These are phyloP conservation scores for Termitomyces heimii DNA, from an alignment of 768 basidiomycete species.

Conservation along the genomic window DNA sequence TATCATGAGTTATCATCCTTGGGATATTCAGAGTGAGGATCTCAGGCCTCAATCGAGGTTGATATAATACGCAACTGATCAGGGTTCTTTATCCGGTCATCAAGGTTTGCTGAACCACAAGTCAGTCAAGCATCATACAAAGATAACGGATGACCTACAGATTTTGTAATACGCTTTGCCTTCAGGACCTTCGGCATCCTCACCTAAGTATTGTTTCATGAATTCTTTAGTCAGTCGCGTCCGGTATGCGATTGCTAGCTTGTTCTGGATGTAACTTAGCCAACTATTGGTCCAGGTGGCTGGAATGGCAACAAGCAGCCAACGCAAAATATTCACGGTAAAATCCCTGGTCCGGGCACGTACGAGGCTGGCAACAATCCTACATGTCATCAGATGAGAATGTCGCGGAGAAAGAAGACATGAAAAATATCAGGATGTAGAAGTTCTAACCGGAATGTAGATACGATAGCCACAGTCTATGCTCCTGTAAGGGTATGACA, in stretches of 20 bases:
- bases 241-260: slow-evolving; percentile 81
- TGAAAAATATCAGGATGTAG: not conserved
- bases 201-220: slow-evolving; percentile 78
- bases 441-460: not conserved
- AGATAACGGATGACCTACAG: slow-evolving; percentile 36
- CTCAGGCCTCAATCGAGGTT: slow-evolving; percentile 4
- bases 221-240: slow-evolving; percentile 83
- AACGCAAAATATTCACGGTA: slow-evolving; percentile 78
- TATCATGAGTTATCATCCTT: slow-evolving; percentile 95
- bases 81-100: slow-evolving; percentile 93
- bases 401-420: not conserved
- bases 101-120: slow-evolving; percentile 69
- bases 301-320: slow-evolving; percentile 89
- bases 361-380: slow-evolving; percentile 92
- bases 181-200: slow-evolving; percentile 53
- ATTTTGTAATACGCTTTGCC: slow-evolving; percentile 94
- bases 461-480: not conserved
- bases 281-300: slow-evolving; percentile 94
- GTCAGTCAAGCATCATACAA: not conserved
- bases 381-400: slow-evolving; percentile 22
- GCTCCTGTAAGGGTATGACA: not conserved
- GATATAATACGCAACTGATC: slow-evolving; percentile 62
- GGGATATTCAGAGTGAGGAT: not conserved
- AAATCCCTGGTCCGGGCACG: slow-evolving; percentile 78
- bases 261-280: slow-evolving; percentile 91